phyloP scores from a whole-genome alignment of 768 basidiomycete genomes.

The Mycena vulgaris region DNA sequence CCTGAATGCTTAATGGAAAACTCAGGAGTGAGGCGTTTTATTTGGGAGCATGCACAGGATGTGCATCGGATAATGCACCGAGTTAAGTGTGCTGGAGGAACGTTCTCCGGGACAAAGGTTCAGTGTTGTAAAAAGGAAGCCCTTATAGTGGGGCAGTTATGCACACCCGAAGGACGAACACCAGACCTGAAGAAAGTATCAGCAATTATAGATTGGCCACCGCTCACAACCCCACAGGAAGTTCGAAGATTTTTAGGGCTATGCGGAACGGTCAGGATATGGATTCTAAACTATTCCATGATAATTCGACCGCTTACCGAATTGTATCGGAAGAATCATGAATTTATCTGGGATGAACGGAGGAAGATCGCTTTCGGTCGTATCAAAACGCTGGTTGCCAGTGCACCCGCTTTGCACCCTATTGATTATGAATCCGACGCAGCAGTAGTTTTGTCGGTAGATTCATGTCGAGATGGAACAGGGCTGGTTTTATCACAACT shows the following conservation, averaged over 20 bases:
- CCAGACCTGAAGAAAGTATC: not conserved
- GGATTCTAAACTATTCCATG: not conserved
- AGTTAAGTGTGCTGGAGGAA: slow-evolving; percentile 46
- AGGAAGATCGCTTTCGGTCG: not conserved
- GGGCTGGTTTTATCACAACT: not conserved
- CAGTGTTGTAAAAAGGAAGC: slow-evolving; percentile 39
- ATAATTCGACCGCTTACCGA: not conserved
- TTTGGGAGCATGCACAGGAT: slow-evolving; percentile 53
- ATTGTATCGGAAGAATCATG: not conserved
- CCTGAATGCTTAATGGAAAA: slow-evolving; percentile 40
- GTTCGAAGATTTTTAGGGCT: not conserved
- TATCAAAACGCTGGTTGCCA: not conserved
- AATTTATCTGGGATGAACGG: not conserved
- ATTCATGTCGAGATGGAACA: not conserved
- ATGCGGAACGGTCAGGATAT: not conserved
- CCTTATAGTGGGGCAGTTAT: slow-evolving; percentile 35
- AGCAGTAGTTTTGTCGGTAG: not conserved
- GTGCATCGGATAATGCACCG: slow-evolving; percentile 48
- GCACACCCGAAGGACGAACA: not conserved
- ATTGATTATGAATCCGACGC: not conserved
- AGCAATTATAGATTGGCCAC: not conserved
- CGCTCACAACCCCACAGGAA: not conserved
- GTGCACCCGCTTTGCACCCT: not conserved
- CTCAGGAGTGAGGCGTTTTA: slow-evolving; percentile 46
- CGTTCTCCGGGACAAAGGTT: slow-evolving; percentile 52